A percentile compares a stretch with the other conserved stretches of the same genome.
phyloP scores from a whole-genome alignment of 768 basidiomycete genomes.

The Kwoniella dendrophila region DNA sequence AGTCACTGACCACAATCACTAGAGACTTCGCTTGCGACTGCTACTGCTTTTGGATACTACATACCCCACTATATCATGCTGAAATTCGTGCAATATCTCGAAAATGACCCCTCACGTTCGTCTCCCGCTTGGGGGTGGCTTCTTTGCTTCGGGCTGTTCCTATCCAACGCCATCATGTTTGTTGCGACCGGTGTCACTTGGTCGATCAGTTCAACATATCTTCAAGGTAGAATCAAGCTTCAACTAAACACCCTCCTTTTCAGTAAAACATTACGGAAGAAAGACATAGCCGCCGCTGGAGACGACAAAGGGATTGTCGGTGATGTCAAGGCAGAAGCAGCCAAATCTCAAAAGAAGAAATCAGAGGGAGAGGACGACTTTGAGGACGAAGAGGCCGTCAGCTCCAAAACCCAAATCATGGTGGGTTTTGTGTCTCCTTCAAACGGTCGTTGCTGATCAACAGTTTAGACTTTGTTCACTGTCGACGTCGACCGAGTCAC shows the following conservation, averaged over 20 bases:
- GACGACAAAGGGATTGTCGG: conserved; percentile 24
- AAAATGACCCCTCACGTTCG: conserved; percentile 64
- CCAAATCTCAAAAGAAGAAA: conserved; percentile 52
- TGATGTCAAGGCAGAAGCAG: conserved; percentile 25
- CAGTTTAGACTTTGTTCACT: conserved; percentile 75
- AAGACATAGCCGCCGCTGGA: conserved; percentile 65
- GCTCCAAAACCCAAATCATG: conserved; percentile 78
- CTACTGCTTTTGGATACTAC: conserved; percentile 52
- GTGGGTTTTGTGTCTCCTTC: conserved; percentile 22
- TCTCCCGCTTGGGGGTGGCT: conserved; percentile 74
- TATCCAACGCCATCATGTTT: conserved; percentile 53
- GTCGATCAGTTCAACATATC: conserved; percentile 61
- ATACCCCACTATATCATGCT: conserved; percentile 66
- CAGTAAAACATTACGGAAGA: conserved; percentile 80
- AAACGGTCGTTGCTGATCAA: not conserved
- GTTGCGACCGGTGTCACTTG: conserved; percentile 55
- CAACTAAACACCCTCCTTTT: conserved; percentile 84
- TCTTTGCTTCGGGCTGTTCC: conserved; percentile 57
- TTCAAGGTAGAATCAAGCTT: conserved; percentile 71
- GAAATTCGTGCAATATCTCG: conserved; percentile 67
- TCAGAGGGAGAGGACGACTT: conserved; percentile 64
- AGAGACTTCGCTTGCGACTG: conserved; percentile 48
- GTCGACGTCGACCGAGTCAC: conserved; percentile 88
- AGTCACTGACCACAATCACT: not conserved
- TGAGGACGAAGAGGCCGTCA: conserved; percentile 61